Evolutionary conservation across 2,329 filamentous ascomycete genomes (phyloP), one percentile per base, ranked within the genome.

Genomic region (Myriosclerotinia duriaeana): DNA sequence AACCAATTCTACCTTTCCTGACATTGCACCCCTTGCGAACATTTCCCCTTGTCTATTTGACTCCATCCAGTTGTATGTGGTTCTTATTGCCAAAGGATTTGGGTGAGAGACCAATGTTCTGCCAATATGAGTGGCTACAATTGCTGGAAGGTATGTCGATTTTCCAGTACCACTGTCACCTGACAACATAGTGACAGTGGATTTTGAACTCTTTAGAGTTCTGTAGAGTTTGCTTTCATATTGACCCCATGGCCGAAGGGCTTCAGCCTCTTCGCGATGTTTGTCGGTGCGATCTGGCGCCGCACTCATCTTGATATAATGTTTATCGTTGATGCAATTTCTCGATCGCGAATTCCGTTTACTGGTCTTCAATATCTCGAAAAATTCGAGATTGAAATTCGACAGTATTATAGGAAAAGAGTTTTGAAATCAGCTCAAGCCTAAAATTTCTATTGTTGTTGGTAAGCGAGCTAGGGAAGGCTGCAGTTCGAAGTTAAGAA

Each of bases 71-170:
- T 46, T 34, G 14, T 46, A 34, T 0, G 55, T 30, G 20, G 38
- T 59, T 44, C 36, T 59, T 7, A 46, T 46, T 20, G 38, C 55
- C 9, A 59, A 26, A 15, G 12, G n/a, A 17, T 59, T 59, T 20
- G 55, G 55, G 8, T 59, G 55, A 8, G 36, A 30, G 40, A 59
- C 8, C 9, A 59, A 30, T 11, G 36, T 42, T 59, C 34, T 59
- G 20, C 9, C 22, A 1, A 22, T 20, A 5, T 2, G 9, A 46
- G n/a, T 59, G 30, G 38, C 20, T 17, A 59, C 14, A 20, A 46
- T 44, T 12, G 55, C 55, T 30, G 55, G 38, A 42, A 59, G 46
- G 22, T 42, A 42, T 5, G 55, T 59, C n/a, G 55, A 42, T 42
- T 59, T 59, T 2, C 40, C 55, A 42, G 36, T 26, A 22, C 36